Evolutionary conservation across 2,329 filamentous ascomycete species (phyloP).

Genomic region (Laburnicola sp.): DNA sequence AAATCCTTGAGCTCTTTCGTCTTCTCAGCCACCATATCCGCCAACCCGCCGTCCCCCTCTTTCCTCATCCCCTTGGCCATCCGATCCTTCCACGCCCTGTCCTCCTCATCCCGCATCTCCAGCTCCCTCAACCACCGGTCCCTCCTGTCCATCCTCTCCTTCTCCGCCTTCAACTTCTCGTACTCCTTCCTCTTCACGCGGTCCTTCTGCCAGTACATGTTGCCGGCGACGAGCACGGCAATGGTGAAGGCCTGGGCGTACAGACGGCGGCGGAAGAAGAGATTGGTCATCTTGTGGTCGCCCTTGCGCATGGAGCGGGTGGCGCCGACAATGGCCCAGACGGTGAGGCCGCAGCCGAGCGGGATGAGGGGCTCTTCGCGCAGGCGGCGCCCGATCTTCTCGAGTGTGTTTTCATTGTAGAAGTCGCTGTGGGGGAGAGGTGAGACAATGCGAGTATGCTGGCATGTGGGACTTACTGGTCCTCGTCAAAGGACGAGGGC

Average conservation of each 20-base stretch:
- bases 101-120: constrained; percentile 87
- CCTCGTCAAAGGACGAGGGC: constrained; percentile 80
- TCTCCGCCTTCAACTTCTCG: constrained; percentile 72
- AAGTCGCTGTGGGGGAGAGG: constrained; percentile 64
- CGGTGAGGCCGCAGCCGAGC: constrained; percentile 80
- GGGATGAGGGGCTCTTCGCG: constrained; percentile 91
- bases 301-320: constrained; percentile 82
- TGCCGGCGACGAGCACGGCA: constrained; percentile 84
- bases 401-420: constrained; percentile 76
- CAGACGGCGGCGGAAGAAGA: constrained; percentile 95
- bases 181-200: constrained; percentile 79
- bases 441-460: background rate
- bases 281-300: constrained; percentile 83
- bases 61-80: constrained; percentile 42
- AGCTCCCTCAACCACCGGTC: constrained; percentile 88
- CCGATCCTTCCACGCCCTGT: constrained; percentile 56
- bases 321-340: constrained; percentile 81
- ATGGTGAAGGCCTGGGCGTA: constrained; percentile 94
- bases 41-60: constrained; percentile 36
- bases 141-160: constrained; percentile 81
- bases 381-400: constrained; percentile 78
- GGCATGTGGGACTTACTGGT: constrained; percentile 58
- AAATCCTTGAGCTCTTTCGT: constrained; percentile 35
- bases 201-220: constrained; percentile 84
- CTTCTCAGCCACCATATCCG: constrained; percentile 38